Conservation (phyloP, 176 grass and related monocot genomes). For the Coix lacrymajobi region DNA sequence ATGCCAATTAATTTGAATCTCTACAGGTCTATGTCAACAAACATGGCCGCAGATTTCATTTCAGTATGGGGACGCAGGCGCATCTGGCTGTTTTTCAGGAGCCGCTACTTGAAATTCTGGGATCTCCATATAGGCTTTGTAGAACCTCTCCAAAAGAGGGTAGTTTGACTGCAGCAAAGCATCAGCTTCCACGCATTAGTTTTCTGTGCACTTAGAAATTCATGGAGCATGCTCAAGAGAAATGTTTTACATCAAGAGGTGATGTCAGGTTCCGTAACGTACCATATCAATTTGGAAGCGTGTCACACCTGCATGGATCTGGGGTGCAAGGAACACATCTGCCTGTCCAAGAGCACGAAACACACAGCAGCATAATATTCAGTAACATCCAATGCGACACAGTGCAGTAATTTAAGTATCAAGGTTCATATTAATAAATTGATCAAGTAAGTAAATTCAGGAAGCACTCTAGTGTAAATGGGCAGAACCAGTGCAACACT, state of each 20-base stretch:
- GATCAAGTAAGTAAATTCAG: neutral
- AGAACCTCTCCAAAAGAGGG: constrained; percentile 48
- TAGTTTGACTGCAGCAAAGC: constrained; percentile 52
- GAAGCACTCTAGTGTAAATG: neutral
- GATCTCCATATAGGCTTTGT: constrained; percentile 51
- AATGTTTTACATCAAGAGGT: neutral
- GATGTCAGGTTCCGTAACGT: neutral
- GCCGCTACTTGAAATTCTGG: constrained; percentile 41
- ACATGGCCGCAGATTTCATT: neutral
- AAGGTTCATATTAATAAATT: neutral
- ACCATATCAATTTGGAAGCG: constrained; percentile 84
- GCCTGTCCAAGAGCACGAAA: constrained; percentile 39
- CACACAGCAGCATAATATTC: neutral
- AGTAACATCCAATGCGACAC: neutral
- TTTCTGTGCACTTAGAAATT: neutral
- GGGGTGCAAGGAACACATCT: constrained; percentile 69
- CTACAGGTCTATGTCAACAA: neutral
- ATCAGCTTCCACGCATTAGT: neutral
- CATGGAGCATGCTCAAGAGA: neutral
- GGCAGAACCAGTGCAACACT: neutral
- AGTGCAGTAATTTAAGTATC: neutral
- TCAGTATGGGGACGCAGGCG: neutral
- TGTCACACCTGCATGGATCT: constrained; percentile 50
- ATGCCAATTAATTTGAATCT: no score
- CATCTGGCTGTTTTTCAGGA: constrained; percentile 70